Conservation (phyloP, 2,329 filamentous ascomycete genomes). For the Phialocephala sp. region DNA sequence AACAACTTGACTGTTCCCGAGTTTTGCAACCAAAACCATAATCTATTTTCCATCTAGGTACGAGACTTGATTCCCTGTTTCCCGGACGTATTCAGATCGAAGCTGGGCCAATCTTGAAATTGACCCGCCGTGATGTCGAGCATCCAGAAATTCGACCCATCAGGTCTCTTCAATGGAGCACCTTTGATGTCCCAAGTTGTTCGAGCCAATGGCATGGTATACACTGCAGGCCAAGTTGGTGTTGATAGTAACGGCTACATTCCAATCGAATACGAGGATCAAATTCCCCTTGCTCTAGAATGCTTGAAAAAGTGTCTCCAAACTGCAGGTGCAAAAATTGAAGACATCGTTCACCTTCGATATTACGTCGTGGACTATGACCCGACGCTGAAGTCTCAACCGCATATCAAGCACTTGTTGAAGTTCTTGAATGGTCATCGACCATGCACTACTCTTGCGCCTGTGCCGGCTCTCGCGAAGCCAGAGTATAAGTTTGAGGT, state of each 20-base stretch:
- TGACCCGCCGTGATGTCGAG: background rate
- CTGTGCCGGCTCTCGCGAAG: conserved; percentile 48
- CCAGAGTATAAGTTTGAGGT: conserved; percentile 51
- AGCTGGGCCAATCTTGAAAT: background rate
- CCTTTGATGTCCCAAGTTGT: conserved; percentile 10
- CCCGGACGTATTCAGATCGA: background rate
- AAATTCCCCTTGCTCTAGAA: background rate
- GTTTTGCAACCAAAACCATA: background rate
- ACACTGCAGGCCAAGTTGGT: conserved; percentile 5
- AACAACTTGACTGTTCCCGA: background rate
- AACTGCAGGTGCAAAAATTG: conserved; percentile 45
- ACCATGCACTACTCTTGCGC: conserved; percentile 50
- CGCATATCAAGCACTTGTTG: conserved; percentile 47
- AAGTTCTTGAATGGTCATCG: conserved; percentile 47
- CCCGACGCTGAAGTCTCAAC: conserved; percentile 38
- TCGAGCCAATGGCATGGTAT: conserved; percentile 7
- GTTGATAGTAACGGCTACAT: conserved; percentile 8
- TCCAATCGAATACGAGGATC: background rate
- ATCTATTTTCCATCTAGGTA: background rate
- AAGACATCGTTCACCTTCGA: conserved; percentile 49
- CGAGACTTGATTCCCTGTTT: background rate
- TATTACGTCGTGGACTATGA: conserved; percentile 53
- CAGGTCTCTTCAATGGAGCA: conserved; percentile 4
- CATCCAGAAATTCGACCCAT: conserved; percentile 9
- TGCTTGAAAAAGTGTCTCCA: conserved; percentile 1